Percentiles rank a stretch among this genome's conserved stretches.
Conservation (phyloP, 495 filamentous ascomycete species). For the Staphylotrichum tortipilum region DNA sequence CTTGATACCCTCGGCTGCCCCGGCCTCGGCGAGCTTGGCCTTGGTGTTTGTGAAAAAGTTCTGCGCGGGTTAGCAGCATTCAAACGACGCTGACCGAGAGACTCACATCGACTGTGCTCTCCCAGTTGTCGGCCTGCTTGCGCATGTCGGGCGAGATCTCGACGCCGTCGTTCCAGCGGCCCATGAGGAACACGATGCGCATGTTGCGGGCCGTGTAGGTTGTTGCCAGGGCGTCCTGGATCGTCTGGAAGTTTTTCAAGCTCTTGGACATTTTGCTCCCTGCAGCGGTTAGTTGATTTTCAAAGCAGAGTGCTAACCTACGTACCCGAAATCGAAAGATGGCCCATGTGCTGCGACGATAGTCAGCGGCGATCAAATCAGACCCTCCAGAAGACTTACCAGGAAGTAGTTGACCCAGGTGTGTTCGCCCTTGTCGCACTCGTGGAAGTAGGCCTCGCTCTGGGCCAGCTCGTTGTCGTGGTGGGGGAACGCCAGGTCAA, state of each 20-base stretch:
- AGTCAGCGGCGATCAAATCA: neutral
- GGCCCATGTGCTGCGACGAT: constrained; percentile 64
- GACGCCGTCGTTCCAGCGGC: constrained; percentile 81
- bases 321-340: constrained; percentile 66
- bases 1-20: constrained; percentile 40
- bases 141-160: constrained; percentile 82
- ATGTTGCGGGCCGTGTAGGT: constrained; percentile 75
- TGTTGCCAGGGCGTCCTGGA: constrained; percentile 65
- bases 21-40: constrained; percentile 44
- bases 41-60: constrained; percentile 86
- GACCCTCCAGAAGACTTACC: neutral
- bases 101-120: constrained; percentile 61
- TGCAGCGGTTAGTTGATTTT: neutral
- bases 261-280: constrained; percentile 91
- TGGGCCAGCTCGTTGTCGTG: constrained; percentile 96
- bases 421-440: constrained; percentile 43
- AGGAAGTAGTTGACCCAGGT: constrained; percentile 96
- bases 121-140: constrained; percentile 66
- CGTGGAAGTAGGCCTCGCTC: constrained; percentile 75
- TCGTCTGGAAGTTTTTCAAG: constrained; percentile 96
- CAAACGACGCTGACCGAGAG: neutral
- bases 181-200: constrained; percentile 80
- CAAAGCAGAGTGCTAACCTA: too few species aligned
- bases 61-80: constrained; percentile 19
- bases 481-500: constrained; percentile 90